Conservation (phyloP, 352 stramenopile species). For the Pythium coloratum region DNA sequence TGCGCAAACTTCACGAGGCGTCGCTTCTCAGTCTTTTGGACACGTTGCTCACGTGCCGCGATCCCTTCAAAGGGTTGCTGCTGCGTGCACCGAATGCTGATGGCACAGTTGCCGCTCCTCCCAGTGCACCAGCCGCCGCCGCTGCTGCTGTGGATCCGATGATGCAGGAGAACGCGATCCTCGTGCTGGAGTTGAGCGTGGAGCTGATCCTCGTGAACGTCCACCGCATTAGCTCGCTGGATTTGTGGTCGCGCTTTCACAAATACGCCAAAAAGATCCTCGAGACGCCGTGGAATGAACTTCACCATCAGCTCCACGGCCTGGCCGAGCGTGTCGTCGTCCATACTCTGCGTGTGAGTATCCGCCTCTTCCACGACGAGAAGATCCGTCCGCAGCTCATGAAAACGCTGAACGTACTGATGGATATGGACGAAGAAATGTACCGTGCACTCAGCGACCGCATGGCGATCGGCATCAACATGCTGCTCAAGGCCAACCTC, state of each 20-base stretch:
- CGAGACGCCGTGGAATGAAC: constrained; percentile 66
- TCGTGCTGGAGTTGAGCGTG: constrained; percentile 83
- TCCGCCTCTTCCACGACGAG: constrained; percentile 85
- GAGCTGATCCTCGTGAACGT: constrained; percentile 86
- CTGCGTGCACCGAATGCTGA: constrained; percentile 34
- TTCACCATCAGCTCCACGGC: constrained; percentile 76
- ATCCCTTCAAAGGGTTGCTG: constrained; percentile 80
- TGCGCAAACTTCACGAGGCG: constrained; percentile 68
- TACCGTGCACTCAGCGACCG: constrained; percentile 80
- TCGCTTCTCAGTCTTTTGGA: constrained; percentile 68
- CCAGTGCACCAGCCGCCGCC: constrained; percentile 13
- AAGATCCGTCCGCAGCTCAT: constrained; percentile 81
- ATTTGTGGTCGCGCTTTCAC: constrained; percentile 82
- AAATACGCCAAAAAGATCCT: constrained; percentile 76
- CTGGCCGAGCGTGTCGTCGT: constrained; percentile 85
- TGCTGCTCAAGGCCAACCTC: constrained; percentile 84
- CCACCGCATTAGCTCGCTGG: constrained; percentile 68
- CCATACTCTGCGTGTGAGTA: constrained; percentile 83
- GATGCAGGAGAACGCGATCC: constrained; percentile 88
- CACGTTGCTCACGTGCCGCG: constrained; percentile 69
- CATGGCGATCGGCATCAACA: constrained; percentile 76
- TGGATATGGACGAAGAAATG: constrained; percentile 81
- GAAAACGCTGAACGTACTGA: constrained; percentile 70
- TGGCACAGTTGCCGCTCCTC: not conserved
- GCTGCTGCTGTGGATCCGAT: constrained; percentile 55